These are phyloP conservation scores for Barnettozyma californica DNA, from an alignment of 805 yeast species.

Conservation along the genomic window DNA sequence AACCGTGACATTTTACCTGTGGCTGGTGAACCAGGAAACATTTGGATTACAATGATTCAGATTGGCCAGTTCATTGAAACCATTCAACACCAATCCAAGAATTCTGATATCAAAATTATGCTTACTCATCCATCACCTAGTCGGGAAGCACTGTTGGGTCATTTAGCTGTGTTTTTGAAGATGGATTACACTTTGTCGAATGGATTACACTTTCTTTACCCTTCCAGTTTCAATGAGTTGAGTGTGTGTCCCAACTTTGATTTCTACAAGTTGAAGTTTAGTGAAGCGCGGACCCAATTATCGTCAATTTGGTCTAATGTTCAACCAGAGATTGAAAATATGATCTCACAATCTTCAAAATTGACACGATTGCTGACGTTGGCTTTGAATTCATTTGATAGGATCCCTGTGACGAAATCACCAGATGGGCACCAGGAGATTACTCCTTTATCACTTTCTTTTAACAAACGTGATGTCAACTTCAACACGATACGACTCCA, in stretches of 20 bases:
- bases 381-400: constrained; percentile 58
- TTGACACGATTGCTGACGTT: constrained; percentile 44
- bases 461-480: constrained; percentile 35
- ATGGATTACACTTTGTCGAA: constrained; percentile 73
- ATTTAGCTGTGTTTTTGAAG: constrained; percentile 57
- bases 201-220: constrained; percentile 65
- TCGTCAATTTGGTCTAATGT: constrained; percentile 61
- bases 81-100: constrained; percentile 34
- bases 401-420: constrained; percentile 41
- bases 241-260: constrained; percentile 60
- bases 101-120: constrained; percentile 51
- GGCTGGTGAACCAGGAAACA: constrained; percentile 57
- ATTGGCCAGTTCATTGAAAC: constrained; percentile 59
- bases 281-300: constrained; percentile 53
- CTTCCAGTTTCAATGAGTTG: constrained; percentile 64
- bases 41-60: constrained; percentile 71
- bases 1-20: constrained; percentile 41
- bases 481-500: constrained; percentile 40
- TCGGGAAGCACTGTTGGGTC: constrained; percentile 63
- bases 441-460: constrained; percentile 36
- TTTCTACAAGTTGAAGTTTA: constrained; percentile 56
- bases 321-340: constrained; percentile 42
- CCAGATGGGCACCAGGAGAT: constrained; percentile 29
- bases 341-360: constrained; percentile 36
- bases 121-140: constrained; percentile 67